Evolutionary conservation across 2,329 filamentous ascomycete genomes (phyloP).

Genomic region (Trichoderma atroviride): DNA sequence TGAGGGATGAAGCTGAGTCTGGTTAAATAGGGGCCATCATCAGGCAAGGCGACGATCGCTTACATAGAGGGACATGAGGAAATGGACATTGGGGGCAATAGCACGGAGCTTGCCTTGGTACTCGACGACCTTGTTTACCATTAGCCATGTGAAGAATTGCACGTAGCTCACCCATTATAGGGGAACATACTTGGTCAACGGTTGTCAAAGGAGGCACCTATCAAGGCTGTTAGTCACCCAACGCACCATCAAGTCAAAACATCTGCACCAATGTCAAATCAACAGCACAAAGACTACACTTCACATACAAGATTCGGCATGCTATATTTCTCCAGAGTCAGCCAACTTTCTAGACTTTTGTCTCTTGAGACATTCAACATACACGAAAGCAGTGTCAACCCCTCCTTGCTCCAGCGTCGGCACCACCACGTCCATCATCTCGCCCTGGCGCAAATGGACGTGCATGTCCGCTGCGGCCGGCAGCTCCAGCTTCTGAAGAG

Average conservation of each 20-base stretch:
- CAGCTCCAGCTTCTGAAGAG: conserved; percentile 51
- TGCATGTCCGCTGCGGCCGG: conserved; percentile 69
- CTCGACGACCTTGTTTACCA: conserved; percentile 56
- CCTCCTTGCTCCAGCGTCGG: conserved; percentile 61
- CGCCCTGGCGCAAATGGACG: conserved; percentile 70
- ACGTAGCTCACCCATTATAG: not conserved
- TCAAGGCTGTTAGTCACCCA: not conserved
- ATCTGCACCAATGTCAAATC: not conserved
- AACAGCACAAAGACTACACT: not conserved
- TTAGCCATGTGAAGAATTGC: not conserved
- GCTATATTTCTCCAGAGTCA: conserved; percentile 32
- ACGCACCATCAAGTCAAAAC: not conserved
- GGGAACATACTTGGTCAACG: conserved; percentile 44
- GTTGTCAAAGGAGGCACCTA: conserved; percentile 60
- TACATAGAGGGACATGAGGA: conserved; percentile 73
- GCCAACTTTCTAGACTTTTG: conserved; percentile 27
- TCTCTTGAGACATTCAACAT: conserved; percentile 34
- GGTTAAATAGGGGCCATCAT: not conserved
- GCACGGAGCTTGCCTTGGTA: conserved; percentile 65
- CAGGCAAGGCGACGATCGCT: conserved; percentile 26
- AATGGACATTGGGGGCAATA: conserved; percentile 64
- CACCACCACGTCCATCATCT: conserved; percentile 61
- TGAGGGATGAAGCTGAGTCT: conserved; percentile 54
- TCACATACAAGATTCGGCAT: conserved; percentile 63
- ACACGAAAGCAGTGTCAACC: conserved; percentile 63